Conservation (phyloP, 768 basidiomycete species). For the Saitozyma sp. region DNA sequence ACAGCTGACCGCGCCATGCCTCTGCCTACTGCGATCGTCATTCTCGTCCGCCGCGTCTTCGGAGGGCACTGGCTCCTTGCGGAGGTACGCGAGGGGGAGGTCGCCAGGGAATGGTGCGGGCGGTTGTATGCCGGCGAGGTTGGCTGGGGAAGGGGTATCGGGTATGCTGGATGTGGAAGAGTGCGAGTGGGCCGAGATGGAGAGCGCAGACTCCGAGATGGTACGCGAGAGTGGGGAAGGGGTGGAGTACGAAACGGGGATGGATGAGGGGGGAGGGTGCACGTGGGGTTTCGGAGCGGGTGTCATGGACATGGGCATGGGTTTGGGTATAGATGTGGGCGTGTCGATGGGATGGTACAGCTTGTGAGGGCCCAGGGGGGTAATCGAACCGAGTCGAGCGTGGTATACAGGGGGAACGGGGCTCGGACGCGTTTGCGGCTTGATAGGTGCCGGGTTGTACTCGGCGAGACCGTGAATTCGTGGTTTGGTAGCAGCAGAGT, state of each 20-base stretch:
- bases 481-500: too few species aligned
- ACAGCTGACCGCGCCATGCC: conserved; percentile 22
- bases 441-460: too few species aligned
- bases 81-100: conserved; percentile 18
- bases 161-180: not conserved
- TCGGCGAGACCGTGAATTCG: too few species aligned
- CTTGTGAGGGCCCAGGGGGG: too few species aligned
- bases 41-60: conserved; percentile 15
- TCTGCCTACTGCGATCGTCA: not conserved
- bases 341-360: too few species aligned
- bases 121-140: conserved; percentile 25
- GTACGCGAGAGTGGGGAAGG: not conserved
- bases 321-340: not conserved
- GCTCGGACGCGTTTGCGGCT: too few species aligned
- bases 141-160: not conserved
- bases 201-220: not conserved
- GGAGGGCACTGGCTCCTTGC: conserved; percentile 23
- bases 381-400: too few species aligned
- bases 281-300: not conserved
- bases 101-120: conserved; percentile 25
- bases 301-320: not conserved
- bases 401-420: too few species aligned
- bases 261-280: not conserved
- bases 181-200: not conserved
- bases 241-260: not conserved